Percentiles rank a stretch among this genome's conserved stretches.
Evolutionary conservation across 1,284 basidiomycete genomes (phyloP).

Genomic region (Thecaphora frezii): DNA sequence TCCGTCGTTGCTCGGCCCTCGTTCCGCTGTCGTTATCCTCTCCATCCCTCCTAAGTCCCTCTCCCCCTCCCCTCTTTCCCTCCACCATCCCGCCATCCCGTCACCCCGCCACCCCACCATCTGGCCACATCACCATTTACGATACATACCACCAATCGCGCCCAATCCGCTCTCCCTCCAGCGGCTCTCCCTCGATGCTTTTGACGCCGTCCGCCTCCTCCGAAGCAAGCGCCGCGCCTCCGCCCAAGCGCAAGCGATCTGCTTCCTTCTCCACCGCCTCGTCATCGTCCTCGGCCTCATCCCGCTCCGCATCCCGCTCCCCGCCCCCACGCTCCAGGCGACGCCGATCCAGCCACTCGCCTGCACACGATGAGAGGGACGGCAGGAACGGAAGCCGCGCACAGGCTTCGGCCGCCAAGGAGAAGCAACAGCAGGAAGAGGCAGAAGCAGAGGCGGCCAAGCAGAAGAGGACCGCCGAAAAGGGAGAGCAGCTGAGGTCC

Average conservation of each 20-base stretch:
- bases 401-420: background rate
- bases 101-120: too few relatives aligned
- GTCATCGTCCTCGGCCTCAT: conserved; percentile 8
- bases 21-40: too few relatives aligned
- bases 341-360: conserved; percentile 11
- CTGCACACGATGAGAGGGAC: background rate
- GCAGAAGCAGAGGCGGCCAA: conserved; percentile 9
- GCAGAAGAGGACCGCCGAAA: conserved; percentile 4
- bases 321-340: conserved; percentile 20
- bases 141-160: too few relatives aligned
- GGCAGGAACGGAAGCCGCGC: conserved; percentile 3
- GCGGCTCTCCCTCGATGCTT: too few relatives aligned
- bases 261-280: conserved; percentile 14
- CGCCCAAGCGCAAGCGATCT: conserved; percentile 5
- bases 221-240: background rate
- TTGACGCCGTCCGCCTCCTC: too few relatives aligned
- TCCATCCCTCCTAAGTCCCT: too few relatives aligned
- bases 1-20: too few relatives aligned
- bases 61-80: background rate
- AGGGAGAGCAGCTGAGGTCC: conserved; percentile 43
- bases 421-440: conserved; percentile 9
- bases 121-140: too few relatives aligned
- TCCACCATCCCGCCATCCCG: too few relatives aligned
- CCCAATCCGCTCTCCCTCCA: too few relatives aligned
- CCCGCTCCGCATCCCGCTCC: conserved; percentile 22